phyloP scores from a whole-genome alignment of 805 yeast genomes.

The Saturnispora mendoncae region DNA sequence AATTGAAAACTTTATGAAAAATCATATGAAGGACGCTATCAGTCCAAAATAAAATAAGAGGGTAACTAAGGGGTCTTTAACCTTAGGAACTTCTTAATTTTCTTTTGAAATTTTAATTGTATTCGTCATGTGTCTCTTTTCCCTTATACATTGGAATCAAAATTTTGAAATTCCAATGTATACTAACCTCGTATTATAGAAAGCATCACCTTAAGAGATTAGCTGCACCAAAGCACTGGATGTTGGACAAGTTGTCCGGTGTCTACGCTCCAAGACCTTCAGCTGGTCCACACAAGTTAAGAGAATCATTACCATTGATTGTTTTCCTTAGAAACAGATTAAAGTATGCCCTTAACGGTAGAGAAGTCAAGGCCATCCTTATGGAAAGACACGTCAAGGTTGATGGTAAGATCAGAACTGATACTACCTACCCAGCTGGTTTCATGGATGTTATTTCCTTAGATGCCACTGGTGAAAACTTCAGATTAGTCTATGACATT shows the following conservation, averaged over 20 bases:
- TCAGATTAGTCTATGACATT: constrained; percentile 96
- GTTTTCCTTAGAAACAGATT: constrained; percentile 97
- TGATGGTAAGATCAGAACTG: constrained; percentile 99
- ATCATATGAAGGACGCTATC: constrained; percentile 12
- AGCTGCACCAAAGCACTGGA: constrained; percentile 99
- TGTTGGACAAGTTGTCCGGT: constrained; percentile 99
- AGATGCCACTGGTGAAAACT: constrained; percentile 98
- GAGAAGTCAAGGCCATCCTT: constrained; percentile 96
- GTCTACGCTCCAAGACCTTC: constrained; percentile 99
- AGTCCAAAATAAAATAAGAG: constrained; percentile 7
- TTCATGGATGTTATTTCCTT: constrained; percentile 98
- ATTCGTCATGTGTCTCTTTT: background rate
- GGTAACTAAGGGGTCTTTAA: constrained; percentile 3
- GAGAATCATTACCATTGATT: constrained; percentile 96
- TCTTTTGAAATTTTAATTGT: no score
- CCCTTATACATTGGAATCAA: constrained; percentile 2
- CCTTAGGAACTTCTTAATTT: constrained; percentile 2
- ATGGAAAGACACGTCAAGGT: constrained; percentile 98
- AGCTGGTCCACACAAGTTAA: constrained; percentile 98
- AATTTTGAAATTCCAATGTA: background rate
- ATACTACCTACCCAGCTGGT: constrained; percentile 97
- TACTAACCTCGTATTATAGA: constrained; percentile 34
- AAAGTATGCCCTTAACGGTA: constrained; percentile 97
- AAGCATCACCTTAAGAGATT: constrained; percentile 99
- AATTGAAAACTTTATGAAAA: no score